Evolutionary conservation across 2,329 filamentous ascomycete genomes (phyloP), one percentile per base, ranked within the genome.

Genomic region (Calonectria multiphialidica): DNA sequence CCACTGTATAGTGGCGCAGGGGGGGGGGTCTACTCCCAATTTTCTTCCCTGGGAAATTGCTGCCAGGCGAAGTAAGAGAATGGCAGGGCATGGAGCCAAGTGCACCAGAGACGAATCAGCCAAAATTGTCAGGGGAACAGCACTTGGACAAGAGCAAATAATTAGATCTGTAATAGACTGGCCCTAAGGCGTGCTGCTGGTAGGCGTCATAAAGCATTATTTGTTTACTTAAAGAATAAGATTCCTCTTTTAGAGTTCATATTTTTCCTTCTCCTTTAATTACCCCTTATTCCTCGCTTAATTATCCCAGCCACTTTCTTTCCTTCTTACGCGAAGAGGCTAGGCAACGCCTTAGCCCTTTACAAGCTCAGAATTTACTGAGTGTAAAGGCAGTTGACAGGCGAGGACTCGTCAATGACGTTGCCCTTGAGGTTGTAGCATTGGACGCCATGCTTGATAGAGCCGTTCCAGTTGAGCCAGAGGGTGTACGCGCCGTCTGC

Each of bases 301-400:
- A n/a, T n/a, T n/a, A n/a, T n/a, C n/a, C n/a, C n/a, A n/a, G n/a
- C n/a, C n/a, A n/a, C n/a, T n/a, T n/a, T n/a, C n/a, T n/a, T n/a
- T n/a, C n/a, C n/a, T n/a, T n/a, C n/a, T n/a, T n/a, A n/a, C n/a
- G n/a, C n/a, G n/a, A n/a, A n/a, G n/a, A n/a, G n/a, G n/a, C n/a
- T n/a, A n/a, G n/a, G n/a, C n/a, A n/a, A n/a, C n/a, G n/a, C n/a
- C n/a, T n/a, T n/a, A n/a, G n/a, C n/a, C n/a, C n/a, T n/a, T n/a
- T n/a, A n/a, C n/a, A n/a, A 55, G 30, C 50, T 55, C 18, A 55
- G 18, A 55, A 55, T 23, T 55, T 55, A 55, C 18, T 55, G 30
- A n/a, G 80, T 80, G 79, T 87, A 87, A 21, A 68, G 6, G 78
- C 86, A 87, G 76, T 80, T 79, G 71, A 82, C 78, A 45, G 86